These are phyloP conservation scores for Escovopsis sp. DNA, from an alignment of 2,329 filamentous ascomycete genomes.

Conservation along the genomic window DNA sequence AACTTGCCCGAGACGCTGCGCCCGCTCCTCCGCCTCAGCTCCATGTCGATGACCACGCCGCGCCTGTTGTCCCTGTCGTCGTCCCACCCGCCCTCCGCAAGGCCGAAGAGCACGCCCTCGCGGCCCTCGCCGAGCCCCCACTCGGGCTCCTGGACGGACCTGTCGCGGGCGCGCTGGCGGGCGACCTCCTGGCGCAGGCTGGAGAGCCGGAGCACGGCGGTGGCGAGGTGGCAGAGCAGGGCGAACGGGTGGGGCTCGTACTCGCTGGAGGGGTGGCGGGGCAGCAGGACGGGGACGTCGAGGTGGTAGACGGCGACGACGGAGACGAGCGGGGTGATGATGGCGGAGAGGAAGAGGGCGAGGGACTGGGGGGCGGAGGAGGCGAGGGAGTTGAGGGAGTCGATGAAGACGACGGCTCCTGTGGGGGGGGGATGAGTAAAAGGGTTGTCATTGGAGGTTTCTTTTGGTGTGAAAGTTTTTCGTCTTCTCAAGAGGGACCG, in stretches of 20 bases:
- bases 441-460: too few relatives aligned
- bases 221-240: conserved; percentile 72
- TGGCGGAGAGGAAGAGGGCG: conserved; percentile 52
- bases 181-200: conserved; percentile 61
- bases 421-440: too few relatives aligned
- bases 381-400: conserved; percentile 57
- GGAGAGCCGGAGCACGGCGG: conserved; percentile 60
- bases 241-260: conserved; percentile 57
- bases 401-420: conserved; percentile 66
- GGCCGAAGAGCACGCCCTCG: conserved; percentile 63
- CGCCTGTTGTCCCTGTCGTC: too few relatives aligned
- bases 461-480: too few relatives aligned
- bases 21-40: conserved; percentile 72
- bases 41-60: conserved; percentile 65
- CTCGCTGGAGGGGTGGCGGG: conserved; percentile 25
- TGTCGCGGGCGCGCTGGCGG: conserved; percentile 58
- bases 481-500: too few relatives aligned
- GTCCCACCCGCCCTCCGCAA: conserved; percentile 30
- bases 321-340: conserved; percentile 51
- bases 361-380: conserved; percentile 39
- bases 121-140: conserved; percentile 65
- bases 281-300: conserved; percentile 51
- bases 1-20: conserved; percentile 58
- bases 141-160: conserved; percentile 57
- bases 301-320: conserved; percentile 70